Conservation (phyloP, 225 moss, liverwort and hornwort genomes). For the Physcomitrellopsis africana region DNA sequence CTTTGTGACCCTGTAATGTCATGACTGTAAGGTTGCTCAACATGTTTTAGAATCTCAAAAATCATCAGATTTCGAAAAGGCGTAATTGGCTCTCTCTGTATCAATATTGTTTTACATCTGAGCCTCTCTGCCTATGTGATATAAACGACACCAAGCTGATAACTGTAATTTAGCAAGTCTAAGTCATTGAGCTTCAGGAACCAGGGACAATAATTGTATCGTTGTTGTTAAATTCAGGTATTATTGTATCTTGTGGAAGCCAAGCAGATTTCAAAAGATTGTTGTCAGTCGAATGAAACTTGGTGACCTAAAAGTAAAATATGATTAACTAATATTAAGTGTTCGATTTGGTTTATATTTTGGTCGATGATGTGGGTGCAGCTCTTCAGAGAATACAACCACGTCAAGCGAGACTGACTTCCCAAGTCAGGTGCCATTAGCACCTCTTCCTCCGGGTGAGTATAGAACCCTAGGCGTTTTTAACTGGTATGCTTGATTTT, state of each 20-base stretch:
- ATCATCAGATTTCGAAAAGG: too few relatives aligned
- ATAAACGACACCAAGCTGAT: conserved; percentile 2
- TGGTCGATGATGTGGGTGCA: conserved; percentile 29
- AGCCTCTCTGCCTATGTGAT: background rate
- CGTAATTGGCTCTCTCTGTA: too few relatives aligned
- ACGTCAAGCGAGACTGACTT: conserved; percentile 50
- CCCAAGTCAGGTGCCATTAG: conserved; percentile 14
- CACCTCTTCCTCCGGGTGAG: conserved; percentile 39
- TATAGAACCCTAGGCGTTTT: background rate
- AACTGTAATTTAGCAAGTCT: background rate
- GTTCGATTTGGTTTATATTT: background rate
- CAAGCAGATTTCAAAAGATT: background rate
- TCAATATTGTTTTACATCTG: too few relatives aligned
- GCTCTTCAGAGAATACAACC: conserved; percentile 41
- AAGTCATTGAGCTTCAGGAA: background rate
- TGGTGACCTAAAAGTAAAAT: background rate
- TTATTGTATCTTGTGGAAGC: background rate
- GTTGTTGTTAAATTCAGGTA: background rate
- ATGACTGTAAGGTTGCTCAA: too few relatives aligned
- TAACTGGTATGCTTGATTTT: background rate
- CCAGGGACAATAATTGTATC: background rate
- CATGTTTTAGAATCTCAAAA: too few relatives aligned
- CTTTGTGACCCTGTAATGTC: too few relatives aligned
- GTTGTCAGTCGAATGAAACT: background rate
- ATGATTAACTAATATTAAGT: background rate